Conservation (phyloP, 2,329 filamentous ascomycete genomes). For the Monilinia polystroma region DNA sequence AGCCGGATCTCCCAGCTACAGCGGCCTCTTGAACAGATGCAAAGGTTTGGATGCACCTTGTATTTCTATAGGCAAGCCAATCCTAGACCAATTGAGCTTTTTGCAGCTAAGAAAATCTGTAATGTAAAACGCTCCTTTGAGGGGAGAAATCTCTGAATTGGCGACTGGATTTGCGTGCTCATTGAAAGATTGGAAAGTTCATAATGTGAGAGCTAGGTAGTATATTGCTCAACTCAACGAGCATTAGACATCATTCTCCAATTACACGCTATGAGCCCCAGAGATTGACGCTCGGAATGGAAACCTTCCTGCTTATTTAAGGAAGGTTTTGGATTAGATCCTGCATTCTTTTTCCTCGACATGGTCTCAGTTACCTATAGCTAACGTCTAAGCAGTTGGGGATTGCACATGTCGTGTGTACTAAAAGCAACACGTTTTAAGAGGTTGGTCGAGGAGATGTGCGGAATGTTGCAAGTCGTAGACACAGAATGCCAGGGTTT, state of each 20-base stretch:
- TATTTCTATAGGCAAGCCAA: background rate
- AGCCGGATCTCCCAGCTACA: background rate
- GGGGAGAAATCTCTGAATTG: background rate
- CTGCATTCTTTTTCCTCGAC: background rate
- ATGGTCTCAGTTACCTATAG: background rate
- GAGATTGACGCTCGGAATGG: background rate
- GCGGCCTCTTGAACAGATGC: background rate
- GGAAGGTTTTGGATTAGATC: background rate
- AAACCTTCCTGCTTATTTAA: background rate
- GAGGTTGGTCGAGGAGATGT: background rate
- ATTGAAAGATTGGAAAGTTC: background rate
- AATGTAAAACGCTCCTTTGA: background rate
- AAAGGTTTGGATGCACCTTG: background rate
- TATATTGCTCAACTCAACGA: background rate
- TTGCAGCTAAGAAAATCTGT: background rate
- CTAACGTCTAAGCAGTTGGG: background rate
- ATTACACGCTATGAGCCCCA: background rate
- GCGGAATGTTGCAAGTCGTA: background rate
- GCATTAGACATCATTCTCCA: background rate
- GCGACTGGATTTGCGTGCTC: background rate
- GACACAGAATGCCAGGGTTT: background rate
- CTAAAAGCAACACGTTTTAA: background rate
- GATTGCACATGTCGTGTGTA: background rate
- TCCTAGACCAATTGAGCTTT: background rate
- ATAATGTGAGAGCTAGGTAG: background rate